Percentiles rank a stretch among this genome's conserved stretches.
Conservation (phyloP, 2,329 filamentous ascomycete genomes). For the Cladosporium halotolerans region DNA sequence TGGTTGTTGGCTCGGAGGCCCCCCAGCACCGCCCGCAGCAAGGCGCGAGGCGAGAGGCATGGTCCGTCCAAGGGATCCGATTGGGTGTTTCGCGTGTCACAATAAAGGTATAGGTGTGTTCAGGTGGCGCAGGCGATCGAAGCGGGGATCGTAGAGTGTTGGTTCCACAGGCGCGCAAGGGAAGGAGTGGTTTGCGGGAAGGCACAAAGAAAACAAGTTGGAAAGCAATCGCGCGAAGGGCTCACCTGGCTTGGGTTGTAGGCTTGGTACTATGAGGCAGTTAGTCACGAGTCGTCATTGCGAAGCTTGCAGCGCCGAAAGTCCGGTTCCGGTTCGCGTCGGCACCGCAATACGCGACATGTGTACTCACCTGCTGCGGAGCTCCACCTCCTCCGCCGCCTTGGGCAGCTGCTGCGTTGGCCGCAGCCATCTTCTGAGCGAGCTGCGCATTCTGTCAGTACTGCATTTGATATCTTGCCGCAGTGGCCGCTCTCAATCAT, state of each 20-base stretch:
- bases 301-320: conserved; percentile 34
- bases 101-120: conserved; percentile 5
- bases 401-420: conserved; percentile 29
- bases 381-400: conserved; percentile 13
- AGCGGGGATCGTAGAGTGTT: conserved; percentile 19
- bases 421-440: conserved; percentile 43
- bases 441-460: conserved; percentile 28
- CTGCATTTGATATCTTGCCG: background rate
- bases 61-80: background rate
- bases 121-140: conserved; percentile 8
- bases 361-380: conserved; percentile 43
- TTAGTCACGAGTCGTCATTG: conserved; percentile 29
- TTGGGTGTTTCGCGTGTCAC: background rate
- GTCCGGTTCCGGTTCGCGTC: conserved; percentile 17
- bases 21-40: conserved; percentile 23
- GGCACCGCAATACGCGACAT: background rate
- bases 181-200: conserved; percentile 12
- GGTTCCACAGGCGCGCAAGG: background rate
- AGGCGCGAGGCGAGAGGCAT: conserved; percentile 28
- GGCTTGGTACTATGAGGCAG: conserved; percentile 47
- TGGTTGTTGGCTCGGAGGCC: conserved; percentile 29
- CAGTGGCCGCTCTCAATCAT: background rate
- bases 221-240: conserved; percentile 2
- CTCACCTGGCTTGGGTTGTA: conserved; percentile 30
- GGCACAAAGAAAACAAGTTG: background rate